Evolutionary conservation across 306 rosid genomes (phyloP), one percentile per base, ranked within the genome.

Genomic region (Sesbania bispinosa): DNA sequence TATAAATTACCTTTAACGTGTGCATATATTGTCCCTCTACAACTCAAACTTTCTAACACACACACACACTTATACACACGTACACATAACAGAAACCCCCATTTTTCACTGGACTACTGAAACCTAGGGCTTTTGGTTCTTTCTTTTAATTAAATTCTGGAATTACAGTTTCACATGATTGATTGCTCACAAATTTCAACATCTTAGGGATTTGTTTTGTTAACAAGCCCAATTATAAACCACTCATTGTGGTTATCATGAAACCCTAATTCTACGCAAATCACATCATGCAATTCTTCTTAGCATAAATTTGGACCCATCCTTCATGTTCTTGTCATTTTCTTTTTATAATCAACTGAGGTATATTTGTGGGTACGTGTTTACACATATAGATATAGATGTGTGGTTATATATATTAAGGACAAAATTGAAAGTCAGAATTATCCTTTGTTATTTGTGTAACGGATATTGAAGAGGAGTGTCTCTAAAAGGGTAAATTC

Each of bases 11-110:
- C 86, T 83, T 82, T 85, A 81, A 70, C 88, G 85, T 81, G 79
- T 84, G 90, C 87, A 80, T 81, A 42, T 29, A 23, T 10, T 85
- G 78, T 84, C 89, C 74, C 83, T 85, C 88, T 81, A 67, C 85
- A 79, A 79, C 78, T 76, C 80, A 27, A 75, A 54, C 74, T 84
- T 82, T 77, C 67, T 68, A 73, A 79, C 69, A 52, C 67, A 23
- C 71, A 68, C 76, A 66, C n/a, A n/a, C n/a, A n/a, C n/a, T n/a
- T n/a, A n/a, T n/a, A n/a, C n/a, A n/a, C 71, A 54, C 85, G 52
- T 51, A 68, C 79, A 60, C 46, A 82, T 65, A 78, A 67, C 6
- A 9, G 19, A 2, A 9, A 10, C 39, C 73, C 53, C 57, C 80
- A 2, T 24, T 8, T 58, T 78, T 77, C 71, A 67, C 84, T 64